These are phyloP conservation scores for Nemophila menziesii DNA, from an alignment of 257 asterid species.

Conservation along the genomic window DNA sequence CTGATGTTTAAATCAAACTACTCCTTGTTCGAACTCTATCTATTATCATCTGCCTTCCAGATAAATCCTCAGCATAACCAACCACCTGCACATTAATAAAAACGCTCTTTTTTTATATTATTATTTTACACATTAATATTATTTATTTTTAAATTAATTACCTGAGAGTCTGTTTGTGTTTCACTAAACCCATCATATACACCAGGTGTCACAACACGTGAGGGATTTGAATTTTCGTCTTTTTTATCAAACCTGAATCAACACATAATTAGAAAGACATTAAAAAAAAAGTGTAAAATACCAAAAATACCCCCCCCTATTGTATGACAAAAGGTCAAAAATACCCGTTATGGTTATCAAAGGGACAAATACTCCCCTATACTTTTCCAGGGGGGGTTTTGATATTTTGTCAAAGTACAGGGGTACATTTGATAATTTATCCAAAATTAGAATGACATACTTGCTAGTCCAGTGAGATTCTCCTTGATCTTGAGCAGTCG, in stretches of 20 bases:
- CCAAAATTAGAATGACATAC: no score
- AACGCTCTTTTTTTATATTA: not conserved
- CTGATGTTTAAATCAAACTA: slow-evolving; percentile 34
- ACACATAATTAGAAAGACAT: not conserved
- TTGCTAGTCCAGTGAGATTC: slow-evolving; percentile 56
- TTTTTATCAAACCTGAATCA: slow-evolving; percentile 48
- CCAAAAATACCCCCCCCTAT: no score
- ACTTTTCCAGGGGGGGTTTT: no score
- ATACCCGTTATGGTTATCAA: no score
- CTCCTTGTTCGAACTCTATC: slow-evolving; percentile 77
- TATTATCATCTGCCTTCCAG: slow-evolving; percentile 90
- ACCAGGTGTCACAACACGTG: slow-evolving; percentile 27
- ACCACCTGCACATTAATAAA: slow-evolving; percentile 56
- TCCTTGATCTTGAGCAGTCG: slow-evolving; percentile 45
- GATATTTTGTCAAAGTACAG: no score
- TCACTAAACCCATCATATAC: slow-evolving; percentile 69
- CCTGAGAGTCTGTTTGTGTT: slow-evolving; percentile 96
- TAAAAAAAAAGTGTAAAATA: no score
- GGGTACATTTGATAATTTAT: no score
- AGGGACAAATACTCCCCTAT: no score
- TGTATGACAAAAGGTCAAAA: no score
- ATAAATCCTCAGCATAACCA: slow-evolving; percentile 85
- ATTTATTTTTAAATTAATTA: slow-evolving; percentile 13
- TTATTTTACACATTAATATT: not conserved
- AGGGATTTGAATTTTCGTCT: slow-evolving; percentile 21